These are phyloP conservation scores for Tephrocybe sp. DNA, from an alignment of 768 basidiomycete genomes.

Conservation along the genomic window DNA sequence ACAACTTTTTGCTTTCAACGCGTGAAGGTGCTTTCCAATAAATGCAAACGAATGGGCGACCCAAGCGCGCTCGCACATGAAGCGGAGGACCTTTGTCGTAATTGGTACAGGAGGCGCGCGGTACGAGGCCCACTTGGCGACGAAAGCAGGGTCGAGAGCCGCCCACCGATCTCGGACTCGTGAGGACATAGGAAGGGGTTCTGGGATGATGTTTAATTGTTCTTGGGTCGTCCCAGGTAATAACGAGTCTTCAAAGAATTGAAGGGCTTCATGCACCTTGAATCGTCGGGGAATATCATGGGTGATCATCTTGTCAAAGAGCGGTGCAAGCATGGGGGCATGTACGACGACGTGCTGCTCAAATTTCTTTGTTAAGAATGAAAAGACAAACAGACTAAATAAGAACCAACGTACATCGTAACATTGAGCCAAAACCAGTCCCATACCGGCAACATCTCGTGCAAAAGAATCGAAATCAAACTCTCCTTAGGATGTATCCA, in stretches of 20 bases:
- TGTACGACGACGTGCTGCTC: neutral
- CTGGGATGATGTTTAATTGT: no score
- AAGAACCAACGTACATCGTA: slow-evolving; percentile 12
- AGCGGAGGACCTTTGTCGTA: neutral
- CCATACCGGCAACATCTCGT: slow-evolving; percentile 21
- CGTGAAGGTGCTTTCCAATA: no score
- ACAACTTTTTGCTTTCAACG: no score
- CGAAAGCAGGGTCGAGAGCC: neutral
- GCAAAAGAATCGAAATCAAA: slow-evolving; percentile 25
- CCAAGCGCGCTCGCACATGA: neutral
- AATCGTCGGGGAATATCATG: slow-evolving; percentile 6
- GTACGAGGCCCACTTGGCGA: neutral
- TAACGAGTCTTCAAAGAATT: slow-evolving; percentile 8
- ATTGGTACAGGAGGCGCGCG: neutral
- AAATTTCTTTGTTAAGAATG: neutral
- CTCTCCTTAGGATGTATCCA: slow-evolving; percentile 22
- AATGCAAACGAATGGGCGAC: neutral
- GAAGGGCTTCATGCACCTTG: slow-evolving; percentile 7
- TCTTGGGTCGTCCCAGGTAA: neutral
- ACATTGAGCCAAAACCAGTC: neutral
- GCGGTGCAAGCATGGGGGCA: slow-evolving; percentile 10
- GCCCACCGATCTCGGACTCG: neutral
- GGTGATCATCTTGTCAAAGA: slow-evolving; percentile 12
- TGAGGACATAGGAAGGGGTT: neutral
- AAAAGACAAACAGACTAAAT: neutral